Evolutionary conservation across 2,329 filamentous ascomycete genomes (phyloP).

Genomic region (Cladobotryum mycophilum): DNA sequence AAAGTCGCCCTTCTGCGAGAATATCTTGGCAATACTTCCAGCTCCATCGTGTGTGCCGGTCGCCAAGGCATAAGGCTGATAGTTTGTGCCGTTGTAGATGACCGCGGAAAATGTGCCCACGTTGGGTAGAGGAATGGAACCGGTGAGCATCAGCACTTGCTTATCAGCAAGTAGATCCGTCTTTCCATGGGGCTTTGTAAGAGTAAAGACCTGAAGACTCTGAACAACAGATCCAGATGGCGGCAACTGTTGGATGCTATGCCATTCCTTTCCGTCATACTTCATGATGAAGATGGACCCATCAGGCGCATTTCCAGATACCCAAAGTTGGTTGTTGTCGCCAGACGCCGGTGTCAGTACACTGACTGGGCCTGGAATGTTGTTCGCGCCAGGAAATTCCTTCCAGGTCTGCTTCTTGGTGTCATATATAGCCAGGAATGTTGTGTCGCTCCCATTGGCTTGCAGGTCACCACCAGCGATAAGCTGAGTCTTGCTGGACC

Average conservation of each 20-base stretch:
- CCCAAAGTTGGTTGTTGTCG: conserved; percentile 72
- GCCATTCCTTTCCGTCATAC: conserved; percentile 69
- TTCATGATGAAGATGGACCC: conserved; percentile 75
- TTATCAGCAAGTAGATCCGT: conserved; percentile 58
- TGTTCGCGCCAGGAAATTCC: conserved; percentile 52
- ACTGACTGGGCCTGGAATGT: conserved; percentile 73
- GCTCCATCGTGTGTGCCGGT: conserved; percentile 56
- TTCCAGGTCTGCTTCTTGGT: conserved; percentile 61
- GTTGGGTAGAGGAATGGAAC: conserved; percentile 65
- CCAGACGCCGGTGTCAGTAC: conserved; percentile 68
- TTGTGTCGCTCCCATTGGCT: conserved; percentile 54
- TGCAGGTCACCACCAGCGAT: conserved; percentile 73
- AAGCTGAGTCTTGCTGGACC: conserved; percentile 65
- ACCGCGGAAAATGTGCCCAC: conserved; percentile 82
- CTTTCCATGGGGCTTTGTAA: conserved; percentile 61
- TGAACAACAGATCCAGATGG: conserved; percentile 61
- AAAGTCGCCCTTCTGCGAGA: conserved; percentile 74
- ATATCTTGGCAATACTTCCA: conserved; percentile 74
- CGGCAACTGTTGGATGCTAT: conserved; percentile 56
- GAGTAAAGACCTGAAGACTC: conserved; percentile 73
- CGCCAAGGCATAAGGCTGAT: conserved; percentile 76
- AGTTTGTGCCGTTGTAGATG: conserved; percentile 75
- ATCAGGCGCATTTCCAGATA: conserved; percentile 58
- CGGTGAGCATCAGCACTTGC: conserved; percentile 77
- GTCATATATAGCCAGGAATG: conserved; percentile 69